Evolutionary conservation across 2,329 filamentous ascomycete genomes (phyloP).

Genomic region (Bipolaris oryzae): DNA sequence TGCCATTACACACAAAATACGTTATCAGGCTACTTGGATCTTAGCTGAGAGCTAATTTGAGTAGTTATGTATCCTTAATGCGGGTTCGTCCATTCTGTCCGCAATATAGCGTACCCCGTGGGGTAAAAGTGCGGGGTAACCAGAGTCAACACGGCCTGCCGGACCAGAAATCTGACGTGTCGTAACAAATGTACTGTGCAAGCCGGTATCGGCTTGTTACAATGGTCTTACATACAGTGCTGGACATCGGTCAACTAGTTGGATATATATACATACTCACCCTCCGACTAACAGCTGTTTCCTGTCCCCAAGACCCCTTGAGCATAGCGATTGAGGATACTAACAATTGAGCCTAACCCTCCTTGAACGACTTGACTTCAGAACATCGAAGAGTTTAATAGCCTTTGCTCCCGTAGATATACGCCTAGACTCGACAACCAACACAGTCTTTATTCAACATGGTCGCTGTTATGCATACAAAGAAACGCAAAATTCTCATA

Average conservation of each 20-base stretch:
- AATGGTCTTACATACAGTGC: conserved; percentile 19
- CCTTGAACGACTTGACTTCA: not conserved
- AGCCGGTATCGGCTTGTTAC: conserved; percentile 35
- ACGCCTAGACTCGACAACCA: not conserved
- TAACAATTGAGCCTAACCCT: not conserved
- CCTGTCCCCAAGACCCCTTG: not conserved
- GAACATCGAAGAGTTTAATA: not conserved
- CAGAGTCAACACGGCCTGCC: conserved; percentile 27
- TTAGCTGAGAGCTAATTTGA: not conserved
- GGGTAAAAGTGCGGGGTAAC: conserved; percentile 44
- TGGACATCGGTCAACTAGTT: not conserved
- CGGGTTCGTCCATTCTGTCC: not conserved
- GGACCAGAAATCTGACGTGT: conserved; percentile 34
- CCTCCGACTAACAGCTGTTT: not conserved
- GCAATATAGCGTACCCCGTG: conserved; percentile 24
- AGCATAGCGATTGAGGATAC: not conserved
- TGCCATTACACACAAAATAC: not conserved
- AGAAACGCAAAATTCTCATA: conserved; percentile 66
- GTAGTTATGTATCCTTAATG: not conserved
- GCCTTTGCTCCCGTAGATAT: not conserved
- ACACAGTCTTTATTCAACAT: conserved; percentile 23
- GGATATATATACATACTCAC: not conserved
- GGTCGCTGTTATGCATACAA: conserved; percentile 36
- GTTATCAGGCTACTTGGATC: not conserved
- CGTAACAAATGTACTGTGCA: conserved; percentile 4